Base-by-base conservation (phyloP, 257 asterid species). In the Marsdenia floribunda region DNA sequence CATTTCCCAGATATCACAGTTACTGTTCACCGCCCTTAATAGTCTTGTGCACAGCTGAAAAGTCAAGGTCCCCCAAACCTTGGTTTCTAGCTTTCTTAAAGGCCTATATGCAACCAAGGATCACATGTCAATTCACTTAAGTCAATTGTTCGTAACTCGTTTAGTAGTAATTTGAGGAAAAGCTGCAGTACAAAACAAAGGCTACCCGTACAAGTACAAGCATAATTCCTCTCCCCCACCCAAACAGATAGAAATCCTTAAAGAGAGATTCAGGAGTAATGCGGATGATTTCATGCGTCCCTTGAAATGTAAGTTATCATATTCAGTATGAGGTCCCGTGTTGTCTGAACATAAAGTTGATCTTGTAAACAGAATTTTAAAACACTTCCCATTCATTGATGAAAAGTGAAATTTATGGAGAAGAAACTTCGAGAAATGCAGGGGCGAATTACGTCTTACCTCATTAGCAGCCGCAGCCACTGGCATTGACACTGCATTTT, bases 381-480 rank as follows among this genome's bases (percentile, higher is more conserved):
- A 5, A 14, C 57, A 52, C n/a, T 52, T 52, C 54, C 13, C 1
- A 52, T 52, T 52, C 19, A 14, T 52, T 52, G 57, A 52, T 18
- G n/a, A 3, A 52, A 16, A 16, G 57, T 52, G 57, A 52, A 52
- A 0, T 44, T 52, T 52, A 52, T 16, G 22, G 26, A 10, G 22
- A 22, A 57, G 12, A n/a, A n/a, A 57, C 3, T n/a, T n/a, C n/a
- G 26, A 57, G 33, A 57, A 57, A 57, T 33, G 35, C 44, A 15
- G 9, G 10, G 21, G 38, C 5, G 69, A 64, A 44, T 14, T 38
- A 37, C 9, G 71, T 66, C 71, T 66, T 76, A 88, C 97, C 96
- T 94, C 98, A 61, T 92, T 94, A 68, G 98, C 90, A 80, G 97
- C 97, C 71, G 97, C 97, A 14, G 98, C 98, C 3, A 94, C 88